Percentiles rank a stretch among this genome's conserved stretches.
Conservation (phyloP, 441 rosid genomes). For the Adansonia gregorii region DNA sequence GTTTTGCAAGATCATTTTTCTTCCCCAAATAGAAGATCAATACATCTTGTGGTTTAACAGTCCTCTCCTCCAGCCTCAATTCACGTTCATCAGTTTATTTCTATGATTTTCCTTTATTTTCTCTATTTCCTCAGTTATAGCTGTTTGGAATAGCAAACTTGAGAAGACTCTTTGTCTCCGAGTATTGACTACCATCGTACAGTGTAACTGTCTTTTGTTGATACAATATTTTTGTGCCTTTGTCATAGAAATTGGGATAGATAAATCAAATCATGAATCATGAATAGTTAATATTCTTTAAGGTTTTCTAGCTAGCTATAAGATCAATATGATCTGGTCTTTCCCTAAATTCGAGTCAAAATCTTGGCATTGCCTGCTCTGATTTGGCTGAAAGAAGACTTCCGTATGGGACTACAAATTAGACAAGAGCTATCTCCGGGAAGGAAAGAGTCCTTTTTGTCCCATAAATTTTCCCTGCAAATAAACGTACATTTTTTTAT, state of each 20-base stretch:
- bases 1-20: not conserved
- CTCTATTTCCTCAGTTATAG: slow-evolving; percentile 1
- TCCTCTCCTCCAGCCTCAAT: not conserved
- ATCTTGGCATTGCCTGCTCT: not conserved
- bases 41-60: not conserved
- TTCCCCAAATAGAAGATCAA: not conserved
- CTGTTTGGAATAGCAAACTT: not conserved
- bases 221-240: not conserved
- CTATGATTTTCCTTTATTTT: not conserved
- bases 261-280: slow-evolving; percentile 10
- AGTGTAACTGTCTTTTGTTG: not conserved
- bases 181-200: not conserved
- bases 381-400: not conserved
- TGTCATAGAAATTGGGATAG: not conserved
- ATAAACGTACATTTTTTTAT: not conserved
- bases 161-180: not conserved
- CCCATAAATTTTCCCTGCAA: not conserved
- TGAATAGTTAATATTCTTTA: not conserved
- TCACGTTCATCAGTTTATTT: not conserved
- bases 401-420: not conserved
- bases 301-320: not conserved
- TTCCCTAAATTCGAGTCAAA: not conserved
- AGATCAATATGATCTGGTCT: not conserved
- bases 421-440: not conserved
- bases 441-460: not conserved